Conservation (phyloP, 768 basidiomycete species). For the Mycena epipterygia region DNA sequence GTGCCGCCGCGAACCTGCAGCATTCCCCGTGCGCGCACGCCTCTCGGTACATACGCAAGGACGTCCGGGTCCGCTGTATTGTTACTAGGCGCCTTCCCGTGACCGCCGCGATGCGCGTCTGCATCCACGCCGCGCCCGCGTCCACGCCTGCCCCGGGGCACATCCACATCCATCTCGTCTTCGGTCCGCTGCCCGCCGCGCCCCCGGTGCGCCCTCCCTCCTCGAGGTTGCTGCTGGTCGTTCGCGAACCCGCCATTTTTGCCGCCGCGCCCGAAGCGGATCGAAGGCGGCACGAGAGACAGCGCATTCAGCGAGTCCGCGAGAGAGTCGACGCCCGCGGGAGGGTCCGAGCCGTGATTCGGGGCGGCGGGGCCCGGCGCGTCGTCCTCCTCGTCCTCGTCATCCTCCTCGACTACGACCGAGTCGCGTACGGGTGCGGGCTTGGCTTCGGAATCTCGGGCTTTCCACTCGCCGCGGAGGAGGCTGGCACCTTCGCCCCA, state of each 20-base stretch:
- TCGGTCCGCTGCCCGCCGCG: conserved; percentile 23
- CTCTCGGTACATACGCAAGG: conserved; percentile 31
- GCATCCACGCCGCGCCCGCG: conserved; percentile 3
- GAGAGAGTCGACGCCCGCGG: conserved; percentile 61
- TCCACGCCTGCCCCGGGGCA: conserved; percentile 4
- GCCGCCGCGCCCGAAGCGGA: conserved; percentile 83
- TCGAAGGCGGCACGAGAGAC: conserved; percentile 74
- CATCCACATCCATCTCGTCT: conserved; percentile 32
- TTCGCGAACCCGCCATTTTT: conserved; percentile 63
- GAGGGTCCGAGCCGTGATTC: too few relatives aligned
- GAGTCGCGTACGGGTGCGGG: neutral
- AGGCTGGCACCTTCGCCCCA: conserved; percentile 91
- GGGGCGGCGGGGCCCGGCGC: conserved; percentile 13
- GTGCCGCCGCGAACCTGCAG: conserved; percentile 13
- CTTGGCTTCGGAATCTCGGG: conserved; percentile 27
- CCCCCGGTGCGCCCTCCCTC: conserved; percentile 11
- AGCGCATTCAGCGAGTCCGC: conserved; percentile 59
- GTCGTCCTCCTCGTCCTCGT: conserved; percentile 41
- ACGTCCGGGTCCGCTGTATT: conserved; percentile 6
- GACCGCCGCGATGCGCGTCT: neutral
- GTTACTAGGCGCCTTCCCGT: neutral
- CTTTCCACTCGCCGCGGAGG: conserved; percentile 80
- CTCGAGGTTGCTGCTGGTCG: conserved; percentile 26
- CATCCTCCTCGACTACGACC: conserved; percentile 42
- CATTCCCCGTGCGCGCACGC: conserved; percentile 30